These are phyloP conservation scores for Fusarium ambrosium DNA, from an alignment of 2,329 filamentous ascomycete genomes.

Conservation along the genomic window DNA sequence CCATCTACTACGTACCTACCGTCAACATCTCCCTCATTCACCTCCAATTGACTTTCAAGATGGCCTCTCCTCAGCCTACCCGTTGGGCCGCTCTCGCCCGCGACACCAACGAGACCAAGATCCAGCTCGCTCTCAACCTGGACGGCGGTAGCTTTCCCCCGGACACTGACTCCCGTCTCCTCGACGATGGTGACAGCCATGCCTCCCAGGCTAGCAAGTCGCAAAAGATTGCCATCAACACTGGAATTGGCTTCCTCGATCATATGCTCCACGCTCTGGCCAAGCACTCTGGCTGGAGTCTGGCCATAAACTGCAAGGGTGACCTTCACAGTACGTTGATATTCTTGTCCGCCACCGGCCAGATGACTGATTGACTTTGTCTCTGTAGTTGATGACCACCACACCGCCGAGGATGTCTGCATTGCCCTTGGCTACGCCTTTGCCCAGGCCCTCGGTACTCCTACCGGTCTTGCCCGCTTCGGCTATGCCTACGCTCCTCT, in stretches of 20 bases:
- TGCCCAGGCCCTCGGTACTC: conserved; percentile 81
- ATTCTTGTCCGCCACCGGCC: neutral
- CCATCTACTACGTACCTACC: neutral
- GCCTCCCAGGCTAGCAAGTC: conserved; percentile 87
- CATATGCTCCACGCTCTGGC: conserved; percentile 98
- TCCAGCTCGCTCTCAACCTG: conserved; percentile 91
- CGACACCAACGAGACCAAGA: conserved; percentile 98
- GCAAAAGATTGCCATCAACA: conserved; percentile 89
- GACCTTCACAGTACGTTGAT: conserved; percentile 84
- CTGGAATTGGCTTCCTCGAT: conserved; percentile 96
- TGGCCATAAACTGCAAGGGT: conserved; percentile 85
- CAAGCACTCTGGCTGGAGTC: conserved; percentile 95
- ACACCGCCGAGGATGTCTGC: conserved; percentile 96
- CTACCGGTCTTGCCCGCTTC: conserved; percentile 88
- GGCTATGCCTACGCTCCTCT: conserved; percentile 93
- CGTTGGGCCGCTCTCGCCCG: conserved; percentile 86
- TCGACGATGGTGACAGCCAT: conserved; percentile 71
- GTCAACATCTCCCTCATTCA: conserved; percentile 13
- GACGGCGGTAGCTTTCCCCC: conserved; percentile 86
- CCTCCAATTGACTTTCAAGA: conserved; percentile 38
- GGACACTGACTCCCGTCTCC: conserved; percentile 70
- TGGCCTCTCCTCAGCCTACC: conserved; percentile 48
- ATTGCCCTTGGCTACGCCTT: conserved; percentile 91
- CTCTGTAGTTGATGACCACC: conserved; percentile 90
- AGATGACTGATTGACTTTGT: conserved; percentile 24